A percentile compares a stretch with the other conserved stretches of the same genome.
phyloP scores from a whole-genome alignment of 1,139 yeast genomes.

The Chernovozyma aurita region DNA sequence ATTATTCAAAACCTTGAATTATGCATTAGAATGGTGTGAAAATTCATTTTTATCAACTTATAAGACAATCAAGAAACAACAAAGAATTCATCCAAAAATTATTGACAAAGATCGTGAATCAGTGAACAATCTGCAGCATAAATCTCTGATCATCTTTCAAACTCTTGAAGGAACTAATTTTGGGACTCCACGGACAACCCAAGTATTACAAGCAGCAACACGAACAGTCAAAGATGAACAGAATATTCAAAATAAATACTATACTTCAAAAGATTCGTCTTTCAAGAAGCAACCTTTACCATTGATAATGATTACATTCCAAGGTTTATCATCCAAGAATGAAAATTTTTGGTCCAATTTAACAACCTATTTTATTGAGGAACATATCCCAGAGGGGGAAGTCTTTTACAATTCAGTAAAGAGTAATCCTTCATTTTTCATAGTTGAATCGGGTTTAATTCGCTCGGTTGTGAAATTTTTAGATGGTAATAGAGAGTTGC shows the following conservation, averaged over 20 bases:
- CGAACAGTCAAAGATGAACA: slow-evolving; percentile 45
- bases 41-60: slow-evolving; percentile 78
- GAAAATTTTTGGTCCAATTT: slow-evolving; percentile 64
- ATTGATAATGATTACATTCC: slow-evolving; percentile 63
- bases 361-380: slow-evolving; percentile 48
- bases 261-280: slow-evolving; percentile 20
- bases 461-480: slow-evolving; percentile 55
- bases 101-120: slow-evolving; percentile 1
- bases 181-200: slow-evolving; percentile 64
- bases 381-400: slow-evolving; percentile 45
- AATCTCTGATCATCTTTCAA: slow-evolving; percentile 4
- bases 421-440: slow-evolving; percentile 48
- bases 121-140: neutral
- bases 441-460: slow-evolving; percentile 78
- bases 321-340: slow-evolving; percentile 57
- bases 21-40: slow-evolving; percentile 96
- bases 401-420: slow-evolving; percentile 42
- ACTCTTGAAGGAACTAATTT: slow-evolving; percentile 11
- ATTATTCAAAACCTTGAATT: slow-evolving; percentile 70
- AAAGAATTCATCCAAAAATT: neutral
- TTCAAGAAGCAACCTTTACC: slow-evolving; percentile 62
- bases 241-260: slow-evolving; percentile 27
- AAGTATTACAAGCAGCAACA: slow-evolving; percentile 60
- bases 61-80: slow-evolving; percentile 23
- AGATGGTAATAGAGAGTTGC: slow-evolving; percentile 53